Evolutionary conservation across 2,329 filamentous ascomycete genomes (phyloP), one percentile per base, ranked within the genome.

Genomic region (Fusarium paranaense): DNA sequence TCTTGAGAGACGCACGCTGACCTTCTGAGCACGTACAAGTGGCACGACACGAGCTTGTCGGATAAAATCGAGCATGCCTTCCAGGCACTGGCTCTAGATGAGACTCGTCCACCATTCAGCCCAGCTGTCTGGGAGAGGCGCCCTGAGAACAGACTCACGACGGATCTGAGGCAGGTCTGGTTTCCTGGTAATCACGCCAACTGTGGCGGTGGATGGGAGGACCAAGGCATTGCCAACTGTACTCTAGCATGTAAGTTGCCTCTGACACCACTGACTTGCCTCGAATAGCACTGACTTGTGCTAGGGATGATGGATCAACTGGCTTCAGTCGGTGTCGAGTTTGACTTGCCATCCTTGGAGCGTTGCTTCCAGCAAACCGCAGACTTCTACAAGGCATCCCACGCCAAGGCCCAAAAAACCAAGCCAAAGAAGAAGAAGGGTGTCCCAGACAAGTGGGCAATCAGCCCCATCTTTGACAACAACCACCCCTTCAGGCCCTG

Each of bases 131-230:
- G 87, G 89, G 86, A 89, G 73, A 82, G 85, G 22, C 80, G 81
- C 10, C 80, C 80, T 0, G 78, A 81, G 30, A 82, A 84, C 33
- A 80, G 79, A 38, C 76, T 81, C 16, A 82, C 79, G 25, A 86
- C 85, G 2, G 83, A 88, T 67, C 80, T 88, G 52, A 82, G 86
- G 32, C 87, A 88, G 70, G 86, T 87, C 14, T 92, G 90, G 90
- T 95, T 95, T 76, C 90, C 93, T 0, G 93, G 93, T 8, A 90
- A 88, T 59, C 93, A 95, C 78, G 90, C 87, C 13, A 93, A 94
- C 75, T 90, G 93, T 56, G 92, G 92, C 6, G 92, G 92, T 35
- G 92, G 92, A 3, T 93, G 89, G 89, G 79, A 82, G 6, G 87
- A 89, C 57, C 84, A 88, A 69, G 86, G 85, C 52, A 81, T 85